Base-by-base conservation (phyloP, 2,329 filamentous ascomycete genomes). In the Pezicula carpinea region DNA sequence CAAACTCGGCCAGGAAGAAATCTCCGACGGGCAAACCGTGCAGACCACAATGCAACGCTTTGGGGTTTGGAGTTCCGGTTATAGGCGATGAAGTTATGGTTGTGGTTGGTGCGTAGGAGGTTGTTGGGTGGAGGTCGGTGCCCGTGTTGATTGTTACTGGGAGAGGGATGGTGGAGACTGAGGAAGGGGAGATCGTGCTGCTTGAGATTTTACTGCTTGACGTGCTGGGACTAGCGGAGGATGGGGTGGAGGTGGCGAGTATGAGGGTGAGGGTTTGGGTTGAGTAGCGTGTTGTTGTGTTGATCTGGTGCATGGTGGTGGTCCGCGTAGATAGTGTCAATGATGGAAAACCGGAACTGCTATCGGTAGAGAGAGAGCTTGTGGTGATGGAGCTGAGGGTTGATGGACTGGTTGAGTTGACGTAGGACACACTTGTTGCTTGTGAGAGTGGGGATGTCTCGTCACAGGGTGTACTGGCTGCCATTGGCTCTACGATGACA, bases 1-100 rank as follows among this genome's bases (percentile, higher is more conserved):
- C 59, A 49, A 65, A 72, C 51, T 66, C 63, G 10, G 64, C 67
- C 2, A 72, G 52, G 49, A 71, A 68, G 50, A 62, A 69, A 46
- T 60, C 59, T 7, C 65, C 66, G 2, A 60, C 56, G 1, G 66
- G 58, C 46, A 57, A 41, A 17, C 69, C 69, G 19, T 66, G 64
- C 7, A 72, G 60, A 39, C 68, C 69, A 50, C 69, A 73, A 54
- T 71, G 67, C 1, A 58, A 46, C 17, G 56, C 56, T 4, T 47
- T 47, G 1, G 57, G 52, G 32, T 52, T 53, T 2, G 68, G 66
- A 13, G 56, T 55, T 3, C 66, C 67, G 6, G 62, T 62, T 1
- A 58, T 53, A 21, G 59, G 53, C 45, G 53, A 50, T 13, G 56
- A 57, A 11, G 59, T 53, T 19, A 69, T 53, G 6, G 64, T 68